Evolutionary conservation across 768 basidiomycete genomes (phyloP).

Genomic region (Porphyrellus cyaneotinctus): DNA sequence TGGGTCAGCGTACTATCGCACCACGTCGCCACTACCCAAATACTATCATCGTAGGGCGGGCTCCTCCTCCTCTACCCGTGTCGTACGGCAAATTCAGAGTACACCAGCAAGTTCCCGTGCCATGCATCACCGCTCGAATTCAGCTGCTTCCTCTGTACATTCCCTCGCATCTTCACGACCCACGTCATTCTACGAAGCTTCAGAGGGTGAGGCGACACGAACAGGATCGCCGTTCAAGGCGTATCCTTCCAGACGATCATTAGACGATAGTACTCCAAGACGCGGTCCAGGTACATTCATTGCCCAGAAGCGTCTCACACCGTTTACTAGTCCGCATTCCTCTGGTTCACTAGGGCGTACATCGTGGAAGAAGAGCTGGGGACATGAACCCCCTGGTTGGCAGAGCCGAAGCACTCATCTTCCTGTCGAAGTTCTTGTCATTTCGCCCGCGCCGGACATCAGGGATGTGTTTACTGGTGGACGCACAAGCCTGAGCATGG

Average conservation of each 20-base stretch:
- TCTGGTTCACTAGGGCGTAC: conserved; percentile 54
- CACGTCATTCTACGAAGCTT: conserved; percentile 71
- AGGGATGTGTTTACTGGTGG: conserved; percentile 75
- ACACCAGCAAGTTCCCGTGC: conserved; percentile 35
- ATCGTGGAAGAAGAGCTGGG: conserved; percentile 91
- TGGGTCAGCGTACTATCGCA: conserved; percentile 58
- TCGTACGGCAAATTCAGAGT: conserved; percentile 60
- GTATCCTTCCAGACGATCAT: conserved; percentile 42
- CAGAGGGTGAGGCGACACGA: conserved; percentile 62
- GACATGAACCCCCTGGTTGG: conserved; percentile 83
- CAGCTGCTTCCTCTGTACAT: conserved; percentile 71
- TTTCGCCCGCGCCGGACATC: conserved; percentile 52
- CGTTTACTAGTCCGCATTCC: conserved; percentile 57
- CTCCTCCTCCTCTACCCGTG: conserved; percentile 79
- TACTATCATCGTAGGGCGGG: conserved; percentile 76
- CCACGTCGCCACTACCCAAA: conserved; percentile 71
- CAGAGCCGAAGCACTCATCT: conserved; percentile 59
- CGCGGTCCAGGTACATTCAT: conserved; percentile 59
- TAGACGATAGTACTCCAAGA: conserved; percentile 44
- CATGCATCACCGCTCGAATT: conserved; percentile 68
- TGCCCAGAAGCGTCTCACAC: conserved; percentile 76
- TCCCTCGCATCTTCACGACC: conserved; percentile 75
- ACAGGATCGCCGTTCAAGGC: conserved; percentile 61
- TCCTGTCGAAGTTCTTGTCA: conserved; percentile 74
- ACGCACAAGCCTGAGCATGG: conserved; percentile 50